Evolutionary conservation across 2,329 filamentous ascomycete species (phyloP), one percentile per base, ranked within the genome.

Genomic region (Huntiella bhutanensis): DNA sequence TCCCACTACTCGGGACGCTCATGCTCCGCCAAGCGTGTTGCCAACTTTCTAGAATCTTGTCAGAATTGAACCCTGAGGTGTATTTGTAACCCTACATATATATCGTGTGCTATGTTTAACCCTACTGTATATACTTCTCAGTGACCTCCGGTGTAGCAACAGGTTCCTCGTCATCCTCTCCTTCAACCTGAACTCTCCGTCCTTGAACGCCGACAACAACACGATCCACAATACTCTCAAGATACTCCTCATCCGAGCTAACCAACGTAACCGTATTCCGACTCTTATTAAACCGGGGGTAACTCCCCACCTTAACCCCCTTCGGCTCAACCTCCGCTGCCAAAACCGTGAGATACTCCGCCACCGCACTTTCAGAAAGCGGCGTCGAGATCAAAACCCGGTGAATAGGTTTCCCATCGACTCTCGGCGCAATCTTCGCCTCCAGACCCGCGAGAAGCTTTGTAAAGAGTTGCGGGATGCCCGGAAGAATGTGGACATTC

Each of bases 291-390:
- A 87, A 95, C 47, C 85, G 70, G 33, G 91, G 91, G 62, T 98
- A 96, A 61, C 84, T 93, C 41, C 91, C 91, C 12, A 96, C 85
- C 64, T 96, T 96, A 56, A 96, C 72, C 3, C 85, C 86, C 56
- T 73, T 76, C 1, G 75, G 65, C 58, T 77, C 80, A 16, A 87
- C 81, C 59, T 75, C 75, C 22, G 66, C 71, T 4, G 87, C 83
- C 51, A 96, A 65, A 53, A 83, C 72, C 1, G 85, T 88, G 56
- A 98, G 66, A 58, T 83, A 95, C 13, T 69, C 73, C 10, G 91
- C 88, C 32, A 95, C 77, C 13, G 72, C 73, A 60, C 86, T 95
- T 68, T 98, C 91, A 1, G 82, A 68, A 62, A 93, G 60, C 22
- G 88, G 87, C 22, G 91, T 96, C 43, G 82, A 85, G 58, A 96